Evolutionary conservation across 495 filamentous ascomycete genomes (phyloP), one percentile per base, ranked within the genome.

Genomic region (Physcia stellaris): DNA sequence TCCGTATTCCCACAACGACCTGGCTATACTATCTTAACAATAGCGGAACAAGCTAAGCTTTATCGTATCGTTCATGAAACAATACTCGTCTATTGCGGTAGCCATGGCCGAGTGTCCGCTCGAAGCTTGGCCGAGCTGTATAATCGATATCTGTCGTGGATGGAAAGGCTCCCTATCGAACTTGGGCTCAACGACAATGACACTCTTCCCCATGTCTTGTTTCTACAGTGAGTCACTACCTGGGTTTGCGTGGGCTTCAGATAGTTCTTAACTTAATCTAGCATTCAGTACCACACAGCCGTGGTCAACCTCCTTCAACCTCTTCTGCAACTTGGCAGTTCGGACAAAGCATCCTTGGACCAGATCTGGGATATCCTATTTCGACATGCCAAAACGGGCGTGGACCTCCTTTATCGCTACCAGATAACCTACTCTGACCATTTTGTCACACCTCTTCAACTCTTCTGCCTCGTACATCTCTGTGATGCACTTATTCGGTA

Each of bases 241-340:
- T 6, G 63, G 63, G 33, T 59, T 57, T 40, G 57, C 52, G 4
- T n/a, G n/a, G n/a, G n/a, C n/a, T n/a, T n/a, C n/a, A n/a, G n/a
- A n/a, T n/a, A n/a, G n/a, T n/a, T n/a, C n/a, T 28, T 9, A 28
- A 28, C n/a, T 28, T 34, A 16, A 34, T 18, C 10, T 17, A 34
- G 32, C 32, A 34, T 34, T 9, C 32, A 34, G 17, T 34, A 34
- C 16, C 58, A 55, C 17, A 80, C 81, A 0, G 71, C 75, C 1
- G 66, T 84, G 4, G 66, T 86, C 43, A 84, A 86, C 44, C 82
- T 80, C 52, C 66, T 34, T 10, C 32, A 31, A 18, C 3, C 13
- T 1, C 9, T 40, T 9, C 32, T 48, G 4, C 26, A 48, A 2
- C 24, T 32, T 0, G 31, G 38, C 10, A 12, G 21, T 9, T 20